Evolutionary conservation across 306 rosid genomes (phyloP), one percentile per base, ranked within the genome.

Genomic region (Sindora glabra): DNA sequence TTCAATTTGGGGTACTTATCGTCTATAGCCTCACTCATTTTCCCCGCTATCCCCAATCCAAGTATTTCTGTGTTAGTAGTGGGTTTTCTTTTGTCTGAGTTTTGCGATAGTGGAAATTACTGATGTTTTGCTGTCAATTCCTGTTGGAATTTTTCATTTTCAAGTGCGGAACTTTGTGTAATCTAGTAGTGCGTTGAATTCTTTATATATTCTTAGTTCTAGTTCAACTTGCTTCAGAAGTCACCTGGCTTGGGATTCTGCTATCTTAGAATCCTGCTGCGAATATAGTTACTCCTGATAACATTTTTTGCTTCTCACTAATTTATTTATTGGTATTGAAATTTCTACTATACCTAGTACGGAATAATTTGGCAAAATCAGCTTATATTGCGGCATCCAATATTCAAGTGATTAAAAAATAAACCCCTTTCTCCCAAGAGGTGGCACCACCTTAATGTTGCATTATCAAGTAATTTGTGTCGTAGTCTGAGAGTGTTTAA

Each of bases 1-100:
- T 52, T 66, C 55, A 47, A 48, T 29, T 79, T 79, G 56, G 78
- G 74, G 32, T 60, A 48, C 42, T 65, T 19, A 10, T 66, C 56
- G 10, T 47, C 22, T n/a, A 27, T 45, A 18, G 47, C 67, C 41
- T 51, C 30, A 3, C 60, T 11, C 50, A 45, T 18, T 23, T 37
- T 19, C 26, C 19, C 47, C 30, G 33, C 11, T 23, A 4, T n/a
- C 69, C 29, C 55, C 25, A 37, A 11, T 5, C 52, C 48, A 24
- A 60, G 48, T 33, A 59, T 65, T 50, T 48, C 16, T n/a, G 51
- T 58, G 36, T 54, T 51, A 57, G 67, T 54, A 59, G 38, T 56
- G 49, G 75, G 60, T 64, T 48, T 45, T 45, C 23, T 24, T 48
- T 1, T 45, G 40, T 40, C 50, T 48, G 56, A 36, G 27, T 38